Evolutionary conservation across 805 yeast species (phyloP), one percentile per base, ranked within the genome.

Genomic region (Candida sithepensis): DNA sequence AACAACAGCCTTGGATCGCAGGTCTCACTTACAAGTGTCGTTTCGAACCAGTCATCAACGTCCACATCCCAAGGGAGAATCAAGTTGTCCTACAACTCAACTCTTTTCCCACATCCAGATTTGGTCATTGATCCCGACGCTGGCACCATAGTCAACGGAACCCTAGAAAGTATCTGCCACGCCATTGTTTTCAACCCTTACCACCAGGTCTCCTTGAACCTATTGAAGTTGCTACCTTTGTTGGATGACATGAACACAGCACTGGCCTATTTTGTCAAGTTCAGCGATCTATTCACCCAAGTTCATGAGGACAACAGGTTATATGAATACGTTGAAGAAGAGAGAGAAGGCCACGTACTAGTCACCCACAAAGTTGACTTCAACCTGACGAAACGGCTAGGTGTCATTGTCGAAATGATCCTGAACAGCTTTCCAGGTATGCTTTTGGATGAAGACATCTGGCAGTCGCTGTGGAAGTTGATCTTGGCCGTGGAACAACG

Each of bases 161-260:
- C 88, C 0, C 59, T 79, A 10, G 97, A 90, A 63, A 78, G 90
- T 41, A 72, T 90, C 33, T 79, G 91, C 47, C 97, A 91, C 66
- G 77, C 86, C 3, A 69, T 88, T 22, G 62, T 89, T 14, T 83
- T 82, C 62, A 74, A 74, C 49, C 74, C 78, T 4, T 59, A 69
- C 18, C 55, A 51, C 19, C 45, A 56, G 39, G 65, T 71, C 19
- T 67, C 73, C 16, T 65, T 60, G 23, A 75, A 74, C 46, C 63
- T 77, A n/a, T 61, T 81, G 16, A 59, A 75, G 37, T 67, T 79
- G n/a, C 55, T 84, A 22, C 88, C 88, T 0, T 56, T 83, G 42
- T 63, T 80, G 47, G 79, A 75, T 28, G 77, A 77, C 51, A 67
- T 80, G 34, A 66, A 66, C 28, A 57, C 63, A 2, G 73, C 74